phyloP scores from a whole-genome alignment of 164 flowering plant species.

The Tetrastigma voinierianum region DNA sequence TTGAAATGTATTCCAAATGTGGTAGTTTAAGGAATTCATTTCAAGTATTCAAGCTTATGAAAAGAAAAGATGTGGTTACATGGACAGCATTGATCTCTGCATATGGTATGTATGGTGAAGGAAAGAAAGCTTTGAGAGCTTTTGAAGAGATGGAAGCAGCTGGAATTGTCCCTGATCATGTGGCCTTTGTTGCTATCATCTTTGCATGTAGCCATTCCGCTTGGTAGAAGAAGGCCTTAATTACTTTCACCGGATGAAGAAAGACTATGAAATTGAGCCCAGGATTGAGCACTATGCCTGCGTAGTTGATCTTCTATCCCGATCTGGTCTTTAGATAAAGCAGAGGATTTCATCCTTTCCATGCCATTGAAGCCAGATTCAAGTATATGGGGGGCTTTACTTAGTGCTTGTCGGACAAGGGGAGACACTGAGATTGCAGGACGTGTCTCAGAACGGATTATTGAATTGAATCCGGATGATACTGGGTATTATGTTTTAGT shows the following conservation, averaged over 20 bases:
- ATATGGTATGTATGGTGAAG: conserved; percentile 47
- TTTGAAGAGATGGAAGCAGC: conserved; percentile 31
- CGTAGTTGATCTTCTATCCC: conserved; percentile 42
- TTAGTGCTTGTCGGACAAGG: conserved; percentile 39
- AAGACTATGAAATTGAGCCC: conserved; percentile 27
- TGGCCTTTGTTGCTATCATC: conserved; percentile 39
- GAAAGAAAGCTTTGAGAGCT: conserved; percentile 35
- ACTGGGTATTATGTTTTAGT: conserved; percentile 42
- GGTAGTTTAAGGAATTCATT: conserved; percentile 38
- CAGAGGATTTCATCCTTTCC: conserved; percentile 33
- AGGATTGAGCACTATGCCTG: conserved; percentile 49
- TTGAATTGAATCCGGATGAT: conserved; percentile 28
- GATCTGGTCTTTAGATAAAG: conserved; percentile 33
- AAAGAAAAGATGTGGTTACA: conserved; percentile 45
- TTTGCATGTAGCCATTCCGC: conserved; percentile 51
- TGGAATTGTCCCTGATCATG: conserved; percentile 34
- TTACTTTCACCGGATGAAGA: conserved; percentile 31
- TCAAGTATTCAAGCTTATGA: conserved; percentile 37
- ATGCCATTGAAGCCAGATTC: conserved; percentile 52
- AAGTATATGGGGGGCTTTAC: conserved; percentile 46
- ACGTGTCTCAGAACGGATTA: conserved; percentile 23
- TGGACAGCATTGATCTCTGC: conserved; percentile 49
- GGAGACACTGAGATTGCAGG: conserved; percentile 27
- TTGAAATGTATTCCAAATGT: conserved; percentile 64
- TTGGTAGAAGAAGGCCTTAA: conserved; percentile 39